Evolutionary conservation across 768 basidiomycete species (phyloP), one percentile per base, ranked within the genome.

Genomic region (Steccherinum ochraceum): DNA sequence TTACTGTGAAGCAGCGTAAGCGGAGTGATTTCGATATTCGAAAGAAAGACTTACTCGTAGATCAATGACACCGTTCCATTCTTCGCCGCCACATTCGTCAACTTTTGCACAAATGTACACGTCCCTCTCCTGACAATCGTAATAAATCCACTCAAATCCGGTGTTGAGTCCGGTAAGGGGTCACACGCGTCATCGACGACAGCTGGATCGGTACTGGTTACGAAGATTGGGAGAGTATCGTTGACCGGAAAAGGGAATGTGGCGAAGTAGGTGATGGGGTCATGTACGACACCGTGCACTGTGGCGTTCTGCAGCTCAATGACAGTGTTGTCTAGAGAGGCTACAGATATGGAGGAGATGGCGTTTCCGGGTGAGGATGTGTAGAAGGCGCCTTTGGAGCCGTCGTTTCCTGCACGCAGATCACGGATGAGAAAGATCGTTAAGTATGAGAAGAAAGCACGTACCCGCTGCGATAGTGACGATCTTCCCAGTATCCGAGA

Each of bases 391-490:
- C 86, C 85, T 21, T 72, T 72, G 4, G 70, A 60, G 5, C 81
- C 83, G 35, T 68, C 66, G 56, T 68, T 68, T 5, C 62, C 62
- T 58, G 21, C 11, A 30, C n/a, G n/a, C n/a, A n/a, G n/a, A n/a
- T n/a, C n/a, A n/a, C n/a, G 16, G 5, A 27, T 18, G 24, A n/a
- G n/a, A n/a, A n/a, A n/a, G n/a, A n/a, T n/a, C n/a, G n/a, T n/a
- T n/a, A n/a, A n/a, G 13, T 26, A 46, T 30, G 39, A 5, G 53
- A 44, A 53, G 81, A 12, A 4, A 20, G 12, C 19, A 45, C 54
- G n/a, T 79, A 39, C 84, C 84, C 7, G 81, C 81, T 24, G 83
- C 76, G 30, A 83, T 78, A 11, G 79, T 81, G 39, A 87, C 77
- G 44, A 84, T 72, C 57, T 73, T 80, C 4, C 86, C 85, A 21